Evolutionary conservation across 805 yeast species (phyloP).

Genomic region (Candida succiphila): DNA sequence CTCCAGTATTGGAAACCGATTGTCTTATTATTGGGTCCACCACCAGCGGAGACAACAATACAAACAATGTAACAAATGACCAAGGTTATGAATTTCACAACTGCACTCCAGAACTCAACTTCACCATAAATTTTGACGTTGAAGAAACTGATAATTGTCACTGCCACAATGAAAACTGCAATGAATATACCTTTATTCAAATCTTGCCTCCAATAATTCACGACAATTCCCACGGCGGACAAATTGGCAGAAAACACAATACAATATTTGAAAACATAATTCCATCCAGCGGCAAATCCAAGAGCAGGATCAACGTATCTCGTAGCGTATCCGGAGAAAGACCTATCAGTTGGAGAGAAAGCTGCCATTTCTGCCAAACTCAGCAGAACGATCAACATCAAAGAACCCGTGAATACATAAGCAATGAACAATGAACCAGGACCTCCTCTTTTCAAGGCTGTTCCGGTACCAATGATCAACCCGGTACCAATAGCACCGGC

Average conservation of each 20-base stretch:
- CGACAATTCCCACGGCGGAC: slow-evolving; percentile 58
- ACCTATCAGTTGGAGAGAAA: slow-evolving; percentile 57
- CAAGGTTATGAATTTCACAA: slow-evolving; percentile 56
- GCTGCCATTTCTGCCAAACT: slow-evolving; percentile 79
- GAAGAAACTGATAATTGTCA: slow-evolving; percentile 45
- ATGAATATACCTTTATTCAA: slow-evolving; percentile 73
- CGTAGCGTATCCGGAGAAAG: slow-evolving; percentile 62
- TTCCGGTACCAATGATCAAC: slow-evolving; percentile 54
- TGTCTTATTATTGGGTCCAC: slow-evolving; percentile 46
- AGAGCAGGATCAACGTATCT: slow-evolving; percentile 61
- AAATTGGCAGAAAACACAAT: slow-evolving; percentile 68
- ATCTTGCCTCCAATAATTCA: slow-evolving; percentile 56
- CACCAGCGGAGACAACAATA: slow-evolving; percentile 72
- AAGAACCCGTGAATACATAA: slow-evolving; percentile 53
- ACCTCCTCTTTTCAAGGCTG: slow-evolving; percentile 48
- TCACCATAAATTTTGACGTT: slow-evolving; percentile 71
- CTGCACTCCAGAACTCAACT: slow-evolving; percentile 66
- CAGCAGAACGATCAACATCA: slow-evolving; percentile 60
- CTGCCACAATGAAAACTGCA: slow-evolving; percentile 48
- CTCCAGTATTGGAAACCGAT: slow-evolving; percentile 78
- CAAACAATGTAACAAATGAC: slow-evolving; percentile 49
- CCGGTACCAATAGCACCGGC: slow-evolving; percentile 82
- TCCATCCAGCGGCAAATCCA: slow-evolving; percentile 65
- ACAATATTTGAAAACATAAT: slow-evolving; percentile 74
- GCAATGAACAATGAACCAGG: slow-evolving; percentile 62